Conservation (phyloP, 768 basidiomycete genomes). For the Boletus insuetus region DNA sequence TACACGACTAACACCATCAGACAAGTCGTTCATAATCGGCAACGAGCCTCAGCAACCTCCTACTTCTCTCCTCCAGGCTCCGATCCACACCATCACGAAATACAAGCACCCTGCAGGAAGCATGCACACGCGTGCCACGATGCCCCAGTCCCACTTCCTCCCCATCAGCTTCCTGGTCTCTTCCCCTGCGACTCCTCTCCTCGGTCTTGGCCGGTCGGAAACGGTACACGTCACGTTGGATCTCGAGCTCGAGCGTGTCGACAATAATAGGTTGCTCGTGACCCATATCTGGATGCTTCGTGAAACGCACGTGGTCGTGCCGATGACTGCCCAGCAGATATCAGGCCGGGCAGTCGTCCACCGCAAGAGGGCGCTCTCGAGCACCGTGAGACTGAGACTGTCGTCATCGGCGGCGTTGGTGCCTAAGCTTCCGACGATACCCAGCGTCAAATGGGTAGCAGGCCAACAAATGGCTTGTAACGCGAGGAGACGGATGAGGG, state of each 20-base stretch:
- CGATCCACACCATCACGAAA: constrained; percentile 75
- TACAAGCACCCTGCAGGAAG: constrained; percentile 75
- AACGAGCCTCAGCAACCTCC: constrained; percentile 19
- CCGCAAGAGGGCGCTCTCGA: constrained; percentile 30
- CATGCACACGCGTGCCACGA: constrained; percentile 65
- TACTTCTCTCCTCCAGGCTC: constrained; percentile 41
- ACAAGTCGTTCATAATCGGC: background rate
- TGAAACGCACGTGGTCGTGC: constrained; percentile 81
- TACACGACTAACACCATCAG: background rate
- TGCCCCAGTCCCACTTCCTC: constrained; percentile 78
- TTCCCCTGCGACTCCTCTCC: constrained; percentile 11
- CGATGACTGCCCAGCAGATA: constrained; percentile 88
- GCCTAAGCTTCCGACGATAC: constrained; percentile 52
- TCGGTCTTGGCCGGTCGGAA: constrained; percentile 24
- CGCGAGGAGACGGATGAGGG: constrained; percentile 87
- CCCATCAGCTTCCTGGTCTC: constrained; percentile 37
- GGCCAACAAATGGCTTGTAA: constrained; percentile 98
- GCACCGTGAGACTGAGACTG: constrained; percentile 9
- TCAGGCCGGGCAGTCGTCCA: constrained; percentile 66
- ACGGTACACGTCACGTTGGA: constrained; percentile 1
- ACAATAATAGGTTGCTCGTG: constrained; percentile 71
- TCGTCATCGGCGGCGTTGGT: constrained; percentile 7
- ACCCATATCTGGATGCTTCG: constrained; percentile 93
- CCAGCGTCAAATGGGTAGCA: constrained; percentile 82
- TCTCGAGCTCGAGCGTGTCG: constrained; percentile 6